Percentiles rank a stretch among this genome's conserved stretches.
Conservation (phyloP, 1,139 yeast genomes). For the Kurtzmaniella quercitrusa region DNA sequence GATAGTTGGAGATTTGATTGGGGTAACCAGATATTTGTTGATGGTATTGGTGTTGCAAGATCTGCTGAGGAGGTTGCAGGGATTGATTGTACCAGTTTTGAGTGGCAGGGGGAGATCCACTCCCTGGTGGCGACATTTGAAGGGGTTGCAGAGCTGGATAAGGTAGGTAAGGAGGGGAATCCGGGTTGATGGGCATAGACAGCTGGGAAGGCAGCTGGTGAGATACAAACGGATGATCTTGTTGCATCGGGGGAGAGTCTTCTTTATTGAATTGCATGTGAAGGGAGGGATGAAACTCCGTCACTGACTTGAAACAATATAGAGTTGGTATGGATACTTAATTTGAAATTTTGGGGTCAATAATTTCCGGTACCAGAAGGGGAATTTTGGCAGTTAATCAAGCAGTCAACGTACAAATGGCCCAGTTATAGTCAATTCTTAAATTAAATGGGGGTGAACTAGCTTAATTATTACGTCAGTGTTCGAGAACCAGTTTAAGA, state of each 20-base stretch:
- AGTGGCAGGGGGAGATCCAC: conserved; percentile 1
- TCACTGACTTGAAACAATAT: too few relatives aligned
- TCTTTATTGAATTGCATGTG: neutral
- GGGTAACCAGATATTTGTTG: neutral
- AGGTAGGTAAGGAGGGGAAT: neutral
- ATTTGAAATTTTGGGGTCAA: neutral
- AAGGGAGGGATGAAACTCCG: neutral
- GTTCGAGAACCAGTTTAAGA: neutral
- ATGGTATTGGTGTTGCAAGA: neutral
- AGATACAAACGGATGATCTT: neutral
- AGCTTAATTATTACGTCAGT: neutral
- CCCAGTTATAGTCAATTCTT: neutral
- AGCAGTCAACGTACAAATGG: too few relatives aligned
- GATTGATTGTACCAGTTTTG: conserved; percentile 22
- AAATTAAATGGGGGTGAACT: neutral
- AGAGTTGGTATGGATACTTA: neutral
- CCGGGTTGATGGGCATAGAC: neutral
- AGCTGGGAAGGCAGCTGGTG: neutral
- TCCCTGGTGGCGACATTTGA: neutral
- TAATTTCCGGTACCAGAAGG: too few relatives aligned
- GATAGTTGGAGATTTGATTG: conserved; percentile 3
- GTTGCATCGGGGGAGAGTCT: neutral
- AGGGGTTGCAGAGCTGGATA: neutral
- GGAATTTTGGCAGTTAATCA: too few relatives aligned
- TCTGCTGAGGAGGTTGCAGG: conserved; percentile 19